Percentiles rank a stretch among this genome's conserved stretches.
These are phyloP conservation scores for Chalciporus sphaerocephalus DNA, from an alignment of 768 basidiomycete species.

Conservation along the genomic window DNA sequence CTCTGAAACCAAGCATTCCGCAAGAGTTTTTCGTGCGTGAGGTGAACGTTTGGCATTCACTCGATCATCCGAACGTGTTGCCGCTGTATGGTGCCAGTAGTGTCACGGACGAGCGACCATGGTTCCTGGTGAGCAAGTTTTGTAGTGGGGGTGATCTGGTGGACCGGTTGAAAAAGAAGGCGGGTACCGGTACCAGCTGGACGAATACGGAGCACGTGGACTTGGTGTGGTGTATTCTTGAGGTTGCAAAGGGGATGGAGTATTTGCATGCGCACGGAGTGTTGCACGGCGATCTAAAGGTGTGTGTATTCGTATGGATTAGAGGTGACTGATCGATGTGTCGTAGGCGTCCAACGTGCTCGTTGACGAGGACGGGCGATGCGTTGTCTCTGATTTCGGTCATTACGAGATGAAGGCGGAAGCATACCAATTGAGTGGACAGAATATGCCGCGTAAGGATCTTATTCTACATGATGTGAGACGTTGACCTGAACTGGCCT, in stretches of 20 bases:
- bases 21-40: slow-evolving; percentile 64
- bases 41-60: slow-evolving; percentile 65
- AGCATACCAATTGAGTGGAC: slow-evolving; percentile 56
- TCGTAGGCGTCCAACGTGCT: slow-evolving; percentile 70
- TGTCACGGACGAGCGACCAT: slow-evolving; percentile 62
- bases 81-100: slow-evolving; percentile 76
- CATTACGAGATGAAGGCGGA: slow-evolving; percentile 78
- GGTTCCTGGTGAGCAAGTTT: slow-evolving; percentile 78
- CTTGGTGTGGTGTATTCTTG: slow-evolving; percentile 58
- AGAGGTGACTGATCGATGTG: not conserved
- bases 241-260: slow-evolving; percentile 78
- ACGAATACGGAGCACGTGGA: slow-evolving; percentile 26
- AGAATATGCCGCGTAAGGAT: slow-evolving; percentile 41
- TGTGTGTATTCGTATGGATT: slow-evolving; percentile 23
- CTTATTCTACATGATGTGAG: not conserved
- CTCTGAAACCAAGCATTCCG: slow-evolving; percentile 58
- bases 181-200: not conserved
- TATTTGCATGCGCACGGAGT: slow-evolving; percentile 69
- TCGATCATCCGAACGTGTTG: slow-evolving; percentile 68
- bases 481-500: not conserved
- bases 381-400: slow-evolving; percentile 80
- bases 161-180: slow-evolving; percentile 41
- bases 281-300: slow-evolving; percentile 81
- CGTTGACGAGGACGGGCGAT: slow-evolving; percentile 60
- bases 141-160: slow-evolving; percentile 61